Evolutionary conservation across 768 basidiomycete species (phyloP).

Genomic region (Kwoniella dendrophila): DNA sequence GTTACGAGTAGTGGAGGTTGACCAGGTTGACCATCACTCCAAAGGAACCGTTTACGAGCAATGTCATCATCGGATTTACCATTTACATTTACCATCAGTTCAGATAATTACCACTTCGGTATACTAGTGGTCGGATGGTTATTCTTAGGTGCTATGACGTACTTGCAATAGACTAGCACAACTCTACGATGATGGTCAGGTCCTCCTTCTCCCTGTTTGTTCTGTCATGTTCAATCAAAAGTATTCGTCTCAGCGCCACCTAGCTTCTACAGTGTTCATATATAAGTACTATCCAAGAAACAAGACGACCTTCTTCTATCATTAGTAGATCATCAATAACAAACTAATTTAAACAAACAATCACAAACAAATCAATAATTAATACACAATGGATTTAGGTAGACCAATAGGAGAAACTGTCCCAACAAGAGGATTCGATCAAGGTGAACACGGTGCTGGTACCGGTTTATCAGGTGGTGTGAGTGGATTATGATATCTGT

Average conservation of each 20-base stretch:
- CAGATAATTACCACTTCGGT: no score
- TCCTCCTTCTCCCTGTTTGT: no score
- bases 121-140: no score
- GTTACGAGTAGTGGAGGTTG: slow-evolving; percentile 14
- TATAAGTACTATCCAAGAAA: no score
- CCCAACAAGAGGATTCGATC: slow-evolving; percentile 28
- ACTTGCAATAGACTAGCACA: no score
- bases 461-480: slow-evolving; percentile 45
- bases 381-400: slow-evolving; percentile 30
- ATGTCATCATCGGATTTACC: slow-evolving; percentile 26
- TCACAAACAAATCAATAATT: slow-evolving; percentile 3
- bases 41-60: neutral
- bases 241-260: no score
- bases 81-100: no score
- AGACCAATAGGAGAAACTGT: slow-evolving; percentile 29
- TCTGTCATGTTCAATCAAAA: no score
- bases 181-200: no score
- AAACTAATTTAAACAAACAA: neutral
- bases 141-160: no score
- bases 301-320: no score
- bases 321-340: no score
- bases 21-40: neutral
- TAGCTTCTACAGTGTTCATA: neutral
- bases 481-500: slow-evolving; percentile 6
- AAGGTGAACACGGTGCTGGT: slow-evolving; percentile 45